Base-by-base conservation (phyloP, 352 stramenopile species). In the Globisporangium sylvaticum region DNA sequence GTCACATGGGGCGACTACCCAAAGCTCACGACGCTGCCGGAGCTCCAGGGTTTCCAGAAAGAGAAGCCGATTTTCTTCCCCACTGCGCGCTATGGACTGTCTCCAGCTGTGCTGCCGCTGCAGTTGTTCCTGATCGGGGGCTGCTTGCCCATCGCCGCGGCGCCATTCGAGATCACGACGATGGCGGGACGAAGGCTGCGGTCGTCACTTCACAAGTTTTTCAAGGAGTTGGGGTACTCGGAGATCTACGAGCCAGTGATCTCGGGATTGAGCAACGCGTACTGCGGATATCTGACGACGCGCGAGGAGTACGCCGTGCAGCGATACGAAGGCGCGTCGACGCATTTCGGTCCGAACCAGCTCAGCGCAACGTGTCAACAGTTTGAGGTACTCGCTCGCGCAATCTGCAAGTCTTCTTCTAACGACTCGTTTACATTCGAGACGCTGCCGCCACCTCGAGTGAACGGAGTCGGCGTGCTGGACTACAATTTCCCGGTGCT, bases 321-420 rank as follows among this genome's bases (percentile, higher is more conserved):
- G 67, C 82, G 88, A 4, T 96, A 96, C 66, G 89, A 96, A 83
- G 89, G 89, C n/a, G 88, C 89, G 14, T 96, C 87, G 22, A 96
- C 88, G 31, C 87, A 95, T 66, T 96, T 96, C 50, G 89, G 89
- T 6, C 88, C 88, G 0, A 96, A 96, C 55, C 88, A 96, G 65
- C 75, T 96, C 18, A 74, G 75, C 29, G 89, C 86, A 14, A 91
- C 86, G 9, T 81, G 85, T 32, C 85, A 96, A 65, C 81, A 94
- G 65, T 92, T 96, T 66, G 82, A 92, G 29, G 74, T 80, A 7
- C 75, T 96, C 12, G 74, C 80, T 2, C 60, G 72, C 14, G 64
- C 44, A 1, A 58, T 87, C 29, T 72, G 68, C 42, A 24, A 68
- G 22, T 59, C 58, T 4, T 74, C 69, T 7, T 62, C 22, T 9